A percentile compares a stretch with the other conserved stretches of the same genome.
Evolutionary conservation across 345 rosid species (phyloP).

Genomic region (Salix purpurea): DNA sequence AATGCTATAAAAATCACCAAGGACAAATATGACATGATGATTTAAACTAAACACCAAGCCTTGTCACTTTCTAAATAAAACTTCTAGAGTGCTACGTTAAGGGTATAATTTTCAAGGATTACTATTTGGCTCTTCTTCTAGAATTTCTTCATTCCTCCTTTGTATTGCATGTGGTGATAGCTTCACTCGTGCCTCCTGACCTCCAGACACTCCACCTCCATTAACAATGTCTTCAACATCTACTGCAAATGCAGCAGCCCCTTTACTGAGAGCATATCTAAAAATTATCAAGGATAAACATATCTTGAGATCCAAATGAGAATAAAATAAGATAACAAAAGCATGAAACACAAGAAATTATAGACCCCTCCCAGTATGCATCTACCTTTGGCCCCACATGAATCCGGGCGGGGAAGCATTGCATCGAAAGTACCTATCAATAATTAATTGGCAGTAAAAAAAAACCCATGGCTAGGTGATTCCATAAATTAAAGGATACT

Average conservation of each 20-base stretch:
- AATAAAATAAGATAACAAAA: neutral
- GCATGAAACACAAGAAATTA: neutral
- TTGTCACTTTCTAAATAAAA: neutral
- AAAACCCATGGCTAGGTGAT: too few species aligned
- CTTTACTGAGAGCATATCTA: constrained; percentile 74
- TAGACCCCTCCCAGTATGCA: too few species aligned
- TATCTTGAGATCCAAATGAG: constrained; percentile 1
- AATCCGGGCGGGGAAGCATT: neutral
- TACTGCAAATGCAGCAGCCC: constrained; percentile 77
- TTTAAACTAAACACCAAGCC: neutral
- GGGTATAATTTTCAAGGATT: constrained; percentile 2
- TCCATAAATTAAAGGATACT: constrained; percentile 50
- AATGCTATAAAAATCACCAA: neutral
- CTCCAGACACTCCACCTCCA: constrained; percentile 19
- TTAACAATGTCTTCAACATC: constrained; percentile 54
- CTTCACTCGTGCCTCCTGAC: constrained; percentile 33
- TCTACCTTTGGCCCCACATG: too few species aligned
- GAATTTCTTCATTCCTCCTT: constrained; percentile 43
- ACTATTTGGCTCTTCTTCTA: constrained; percentile 45
- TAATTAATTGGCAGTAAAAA: neutral
- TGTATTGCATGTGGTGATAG: constrained; percentile 48
- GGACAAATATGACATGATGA: neutral
- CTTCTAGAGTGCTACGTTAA: neutral
- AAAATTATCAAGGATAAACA: constrained; percentile 26
- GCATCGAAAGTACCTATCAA: neutral